A percentile compares a stretch with the other conserved stretches of the same genome.
phyloP scores from a whole-genome alignment of 2,329 filamentous ascomycete species.

The Dothideomycetes sp. region DNA sequence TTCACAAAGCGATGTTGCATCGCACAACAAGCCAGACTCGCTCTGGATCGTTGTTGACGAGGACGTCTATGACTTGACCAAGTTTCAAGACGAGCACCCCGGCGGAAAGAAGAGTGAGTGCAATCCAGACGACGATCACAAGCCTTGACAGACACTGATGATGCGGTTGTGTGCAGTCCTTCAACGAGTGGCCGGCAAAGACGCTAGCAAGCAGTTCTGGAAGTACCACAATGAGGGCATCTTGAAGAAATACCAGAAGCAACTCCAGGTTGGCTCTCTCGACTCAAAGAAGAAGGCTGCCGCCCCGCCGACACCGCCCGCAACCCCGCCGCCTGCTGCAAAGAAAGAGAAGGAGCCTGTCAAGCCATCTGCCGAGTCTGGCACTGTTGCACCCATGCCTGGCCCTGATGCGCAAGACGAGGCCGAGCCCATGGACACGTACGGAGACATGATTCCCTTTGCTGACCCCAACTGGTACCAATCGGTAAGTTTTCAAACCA shows the following conservation, averaged over 20 bases:
- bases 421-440: slow-evolving; percentile 69
- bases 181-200: slow-evolving; percentile 53
- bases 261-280: slow-evolving; percentile 75
- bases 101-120: slow-evolving; percentile 45
- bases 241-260: slow-evolving; percentile 68
- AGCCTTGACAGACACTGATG: slow-evolving; percentile 1
- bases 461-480: slow-evolving; percentile 93
- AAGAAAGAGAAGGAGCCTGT: slow-evolving; percentile 36
- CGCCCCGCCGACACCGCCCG: slow-evolving; percentile 40
- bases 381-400: slow-evolving; percentile 32
- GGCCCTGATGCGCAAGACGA: slow-evolving; percentile 39
- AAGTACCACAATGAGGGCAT: slow-evolving; percentile 75
- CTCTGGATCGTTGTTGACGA: slow-evolving; percentile 88
- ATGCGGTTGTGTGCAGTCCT: slow-evolving; percentile 40
- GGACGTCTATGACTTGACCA: slow-evolving; percentile 91
- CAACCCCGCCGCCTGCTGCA: slow-evolving; percentile 33
- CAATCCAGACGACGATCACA: neutral
- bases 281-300: slow-evolving; percentile 64
- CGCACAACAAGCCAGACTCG: slow-evolving; percentile 78
- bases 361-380: slow-evolving; percentile 49
- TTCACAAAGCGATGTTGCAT: slow-evolving; percentile 71
- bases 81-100: slow-evolving; percentile 40
- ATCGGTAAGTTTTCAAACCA: slow-evolving; percentile 52
- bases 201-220: slow-evolving; percentile 55
- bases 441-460: slow-evolving; percentile 79